Base-by-base conservation (phyloP, 768 basidiomycete species). In the Naematelia encephala region DNA sequence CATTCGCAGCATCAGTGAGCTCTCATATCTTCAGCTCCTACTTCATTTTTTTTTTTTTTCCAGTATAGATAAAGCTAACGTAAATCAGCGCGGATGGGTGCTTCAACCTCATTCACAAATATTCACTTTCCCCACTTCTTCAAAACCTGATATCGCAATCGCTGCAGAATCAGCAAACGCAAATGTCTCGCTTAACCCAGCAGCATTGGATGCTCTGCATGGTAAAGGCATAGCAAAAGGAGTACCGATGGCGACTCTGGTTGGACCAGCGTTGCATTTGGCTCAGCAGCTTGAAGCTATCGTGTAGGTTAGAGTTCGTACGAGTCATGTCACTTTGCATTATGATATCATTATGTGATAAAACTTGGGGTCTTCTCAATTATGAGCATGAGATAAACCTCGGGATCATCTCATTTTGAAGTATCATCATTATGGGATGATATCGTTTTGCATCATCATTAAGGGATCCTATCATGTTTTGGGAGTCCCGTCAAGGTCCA, bases 1-100 rank as follows among this genome's bases (percentile, higher is more conserved):
- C 77, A n/a, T 99, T 94, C 69, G 91, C 90, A 1, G 82, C 87
- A 66, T 77, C 87, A 81, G 91, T 90, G 59, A 58, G 81, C 78
- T 11, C 19, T 54, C n/a, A 2, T 28, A 54, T 34, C 43, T 55
- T 23, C 28, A 11, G 26, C 29, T 29, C 22, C n/a, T 1, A 54
- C 34, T 53, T 22, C 52, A 53, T 45, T 16, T 34, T 1, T 30
- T 11, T 13, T 16, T 29, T 54, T 44, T 19, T 25, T 57, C 14
- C 0, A 51, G 21, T 56, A 43, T 22, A 49, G 19, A 13, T 51
- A 26, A 39, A 51, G 47, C 51, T 57, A 29, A 59, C 48, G 8
- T 3, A 61, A 59, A 61, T 13, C 68, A 93, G 90, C 86, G 91
- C 26, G 85, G 85, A 34, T 80, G 80, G 80, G 54, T 67, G 34